These are phyloP conservation scores for Anisodus tanguticus DNA, from an alignment of 257 asterid species.

Conservation along the genomic window DNA sequence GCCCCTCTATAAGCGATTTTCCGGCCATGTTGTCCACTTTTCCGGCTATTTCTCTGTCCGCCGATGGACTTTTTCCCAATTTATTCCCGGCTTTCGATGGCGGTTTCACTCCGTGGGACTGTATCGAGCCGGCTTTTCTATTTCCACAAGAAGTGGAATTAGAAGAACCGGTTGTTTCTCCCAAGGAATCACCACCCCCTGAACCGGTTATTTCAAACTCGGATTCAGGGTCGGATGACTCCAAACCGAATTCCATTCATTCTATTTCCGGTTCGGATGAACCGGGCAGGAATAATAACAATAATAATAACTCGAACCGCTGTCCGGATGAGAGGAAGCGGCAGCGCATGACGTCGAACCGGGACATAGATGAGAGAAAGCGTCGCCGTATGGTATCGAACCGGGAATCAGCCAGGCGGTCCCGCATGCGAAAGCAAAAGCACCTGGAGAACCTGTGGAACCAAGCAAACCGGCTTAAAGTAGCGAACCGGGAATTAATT, in stretches of 20 bases:
- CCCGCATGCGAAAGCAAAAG: constrained; percentile 81
- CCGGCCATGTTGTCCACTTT: constrained; percentile 68
- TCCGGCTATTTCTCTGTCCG: constrained; percentile 42
- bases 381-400: constrained; percentile 79
- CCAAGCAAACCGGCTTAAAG: constrained; percentile 64
- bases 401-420: constrained; percentile 93
- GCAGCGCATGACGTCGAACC: neutral
- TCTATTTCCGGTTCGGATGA: constrained; percentile 48
- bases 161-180: constrained; percentile 7
- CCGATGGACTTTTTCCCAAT: constrained; percentile 45
- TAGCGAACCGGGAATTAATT: constrained; percentile 63
- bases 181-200: constrained; percentile 27
- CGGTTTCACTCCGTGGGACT: constrained; percentile 64
- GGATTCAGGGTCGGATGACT: constrained; percentile 56
- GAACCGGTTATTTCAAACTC: constrained; percentile 62
- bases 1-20: constrained; percentile 33
- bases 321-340: constrained; percentile 44
- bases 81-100: constrained; percentile 53
- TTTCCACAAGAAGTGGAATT: constrained; percentile 34
- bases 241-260: constrained; percentile 31
- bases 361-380: constrained; percentile 62
- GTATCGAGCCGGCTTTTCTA: constrained; percentile 46
- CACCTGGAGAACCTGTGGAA: constrained; percentile 81
- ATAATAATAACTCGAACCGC: constrained; percentile 25
- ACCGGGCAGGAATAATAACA: constrained; percentile 34